Conservation (phyloP, 2,329 filamentous ascomycete species). For the Mycosphaerella arachidis region DNA sequence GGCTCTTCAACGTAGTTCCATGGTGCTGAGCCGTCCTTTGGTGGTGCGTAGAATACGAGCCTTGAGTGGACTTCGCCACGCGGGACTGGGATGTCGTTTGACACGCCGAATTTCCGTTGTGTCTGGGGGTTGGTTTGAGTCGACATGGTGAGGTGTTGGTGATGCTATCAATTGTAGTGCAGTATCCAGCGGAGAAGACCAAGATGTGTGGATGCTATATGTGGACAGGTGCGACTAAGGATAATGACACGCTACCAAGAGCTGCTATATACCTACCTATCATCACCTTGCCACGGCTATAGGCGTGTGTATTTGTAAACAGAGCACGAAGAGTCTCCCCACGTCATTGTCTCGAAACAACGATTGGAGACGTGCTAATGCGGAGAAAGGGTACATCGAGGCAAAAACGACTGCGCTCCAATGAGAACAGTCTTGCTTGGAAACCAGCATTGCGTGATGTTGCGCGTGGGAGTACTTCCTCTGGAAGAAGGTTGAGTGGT, state of each 20-base stretch:
- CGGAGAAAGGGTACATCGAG: conserved; percentile 2
- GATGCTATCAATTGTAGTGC: not conserved
- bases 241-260: not conserved
- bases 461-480: not conserved
- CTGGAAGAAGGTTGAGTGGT: not conserved
- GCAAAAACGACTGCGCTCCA: conserved; percentile 3
- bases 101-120: conserved; percentile 23
- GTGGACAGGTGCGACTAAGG: not conserved
- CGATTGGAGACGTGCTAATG: not conserved
- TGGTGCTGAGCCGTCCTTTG: conserved; percentile 55
- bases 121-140: conserved; percentile 26
- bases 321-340: not conserved
- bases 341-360: conserved; percentile 8
- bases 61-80: conserved; percentile 58
- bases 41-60: conserved; percentile 63
- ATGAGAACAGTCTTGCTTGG: conserved; percentile 6
- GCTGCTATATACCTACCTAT: conserved; percentile 1
- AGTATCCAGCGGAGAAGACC: not conserved
- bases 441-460: conserved; percentile 9
- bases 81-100: conserved; percentile 37
- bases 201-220: not conserved
- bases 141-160: conserved; percentile 7
- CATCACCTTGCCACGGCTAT: not conserved
- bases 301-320: conserved; percentile 13
- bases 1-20: conserved; percentile 58